Evolutionary conservation across 306 rosid species (phyloP).

Genomic region (Luffa aegyptiaca): DNA sequence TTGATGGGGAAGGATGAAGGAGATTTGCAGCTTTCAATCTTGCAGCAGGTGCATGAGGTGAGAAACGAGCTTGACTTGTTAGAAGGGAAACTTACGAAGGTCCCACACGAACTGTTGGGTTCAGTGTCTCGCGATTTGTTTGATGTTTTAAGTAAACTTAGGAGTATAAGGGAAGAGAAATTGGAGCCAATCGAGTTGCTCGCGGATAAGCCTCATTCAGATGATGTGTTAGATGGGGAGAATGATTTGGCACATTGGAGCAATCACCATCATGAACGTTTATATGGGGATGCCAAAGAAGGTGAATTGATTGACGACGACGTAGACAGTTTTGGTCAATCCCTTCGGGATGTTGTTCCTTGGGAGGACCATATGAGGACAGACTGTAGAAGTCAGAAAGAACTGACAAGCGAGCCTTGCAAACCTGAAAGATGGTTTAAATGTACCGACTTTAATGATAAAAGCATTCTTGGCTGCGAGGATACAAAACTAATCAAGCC

Average conservation of each 20-base stretch:
- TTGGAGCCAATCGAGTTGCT: slow-evolving; percentile 56
- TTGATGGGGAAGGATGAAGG: slow-evolving; percentile 83
- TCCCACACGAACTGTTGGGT: slow-evolving; percentile 60
- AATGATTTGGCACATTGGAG: slow-evolving; percentile 96
- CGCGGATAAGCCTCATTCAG: slow-evolving; percentile 49
- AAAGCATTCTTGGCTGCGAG: slow-evolving; percentile 86
- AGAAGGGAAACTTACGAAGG: slow-evolving; percentile 60
- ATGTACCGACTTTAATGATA: slow-evolving; percentile 78
- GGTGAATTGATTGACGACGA: slow-evolving; percentile 89
- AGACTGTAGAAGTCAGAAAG: slow-evolving; percentile 70
- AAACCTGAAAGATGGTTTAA: slow-evolving; percentile 95
- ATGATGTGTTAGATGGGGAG: slow-evolving; percentile 80
- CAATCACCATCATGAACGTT: slow-evolving; percentile 63
- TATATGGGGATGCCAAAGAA: slow-evolving; percentile 78
- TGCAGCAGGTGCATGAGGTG: slow-evolving; percentile 87
- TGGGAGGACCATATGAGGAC: slow-evolving; percentile 97
- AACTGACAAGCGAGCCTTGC: slow-evolving; percentile 57
- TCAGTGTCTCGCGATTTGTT: slow-evolving; percentile 63
- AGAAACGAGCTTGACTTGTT: slow-evolving; percentile 66
- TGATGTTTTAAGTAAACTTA: slow-evolving; percentile 67
- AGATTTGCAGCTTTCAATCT: slow-evolving; percentile 59
- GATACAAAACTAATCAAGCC: slow-evolving; percentile 90
- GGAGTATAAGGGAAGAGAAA: slow-evolving; percentile 52
- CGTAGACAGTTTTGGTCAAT: slow-evolving; percentile 85
- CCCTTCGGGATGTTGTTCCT: slow-evolving; percentile 73